Conservation (phyloP, 768 basidiomycete genomes). For the Amanita fuliginea region DNA sequence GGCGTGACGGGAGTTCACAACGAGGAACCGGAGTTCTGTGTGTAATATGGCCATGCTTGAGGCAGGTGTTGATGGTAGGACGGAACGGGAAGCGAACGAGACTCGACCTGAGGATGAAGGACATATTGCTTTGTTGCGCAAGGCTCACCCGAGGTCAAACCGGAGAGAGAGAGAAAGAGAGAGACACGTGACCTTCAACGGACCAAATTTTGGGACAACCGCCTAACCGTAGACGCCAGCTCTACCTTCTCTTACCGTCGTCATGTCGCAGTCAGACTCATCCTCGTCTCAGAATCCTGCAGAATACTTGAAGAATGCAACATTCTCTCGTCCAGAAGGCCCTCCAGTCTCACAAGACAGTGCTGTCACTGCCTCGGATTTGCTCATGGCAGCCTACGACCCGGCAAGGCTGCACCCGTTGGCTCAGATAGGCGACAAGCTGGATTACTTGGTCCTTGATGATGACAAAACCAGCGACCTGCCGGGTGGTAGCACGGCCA, state of each 20-base stretch:
- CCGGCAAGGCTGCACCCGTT: slow-evolving; percentile 90
- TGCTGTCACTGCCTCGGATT: slow-evolving; percentile 74
- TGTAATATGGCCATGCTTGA: slow-evolving; percentile 8
- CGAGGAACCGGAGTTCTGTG: slow-evolving; percentile 11
- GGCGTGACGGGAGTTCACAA: slow-evolving; percentile 3
- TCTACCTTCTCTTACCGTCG: not conserved
- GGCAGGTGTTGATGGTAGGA: slow-evolving; percentile 9
- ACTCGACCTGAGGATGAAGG: slow-evolving; percentile 10
- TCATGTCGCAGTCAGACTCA: slow-evolving; percentile 9
- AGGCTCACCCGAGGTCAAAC: not conserved
- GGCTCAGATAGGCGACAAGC: slow-evolving; percentile 82
- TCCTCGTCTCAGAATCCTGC: slow-evolving; percentile 37
- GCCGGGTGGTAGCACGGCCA: slow-evolving; percentile 82
- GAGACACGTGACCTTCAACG: not conserved
- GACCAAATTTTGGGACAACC: not conserved
- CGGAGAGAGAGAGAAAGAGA: not conserved
- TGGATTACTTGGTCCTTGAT: slow-evolving; percentile 92
- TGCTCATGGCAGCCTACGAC: slow-evolving; percentile 83
- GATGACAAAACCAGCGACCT: slow-evolving; percentile 92
- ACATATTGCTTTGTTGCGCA: slow-evolving; percentile 11
- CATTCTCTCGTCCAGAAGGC: slow-evolving; percentile 33
- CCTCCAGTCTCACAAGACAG: slow-evolving; percentile 31
- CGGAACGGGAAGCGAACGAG: slow-evolving; percentile 3
- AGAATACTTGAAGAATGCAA: slow-evolving; percentile 34
- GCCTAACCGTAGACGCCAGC: no score